Conservation (phyloP, 2,329 filamentous ascomycete species). For the Rhynchosporium secalis region DNA sequence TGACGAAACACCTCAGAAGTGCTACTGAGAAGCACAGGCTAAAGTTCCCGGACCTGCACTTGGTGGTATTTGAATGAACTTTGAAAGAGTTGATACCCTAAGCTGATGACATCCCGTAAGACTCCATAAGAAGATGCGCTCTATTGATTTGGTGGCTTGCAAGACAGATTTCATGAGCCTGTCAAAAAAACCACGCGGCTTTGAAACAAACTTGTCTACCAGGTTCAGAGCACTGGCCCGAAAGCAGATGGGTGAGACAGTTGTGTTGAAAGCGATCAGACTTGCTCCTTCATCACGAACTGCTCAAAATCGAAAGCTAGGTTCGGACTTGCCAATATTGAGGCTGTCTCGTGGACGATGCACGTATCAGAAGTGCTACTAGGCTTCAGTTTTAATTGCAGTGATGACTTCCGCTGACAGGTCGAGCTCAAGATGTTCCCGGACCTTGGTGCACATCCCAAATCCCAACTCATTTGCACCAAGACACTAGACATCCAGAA, state of each 20-base stretch:
- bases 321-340: neutral
- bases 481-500: neutral
- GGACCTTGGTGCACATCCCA: neutral
- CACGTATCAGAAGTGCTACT: too few species aligned
- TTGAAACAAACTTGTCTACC: neutral
- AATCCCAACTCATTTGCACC: neutral
- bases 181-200: neutral
- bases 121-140: neutral
- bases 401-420: too few species aligned
- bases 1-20: conserved; percentile 20
- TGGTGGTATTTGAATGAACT: conserved; percentile 5
- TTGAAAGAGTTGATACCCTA: conserved; percentile 1
- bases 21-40: conserved; percentile 13
- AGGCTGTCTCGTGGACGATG: neutral
- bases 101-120: neutral
- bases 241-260: neutral
- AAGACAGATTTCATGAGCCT: neutral
- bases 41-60: neutral
- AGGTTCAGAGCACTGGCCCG: neutral
- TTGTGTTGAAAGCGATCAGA: neutral
- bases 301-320: neutral
- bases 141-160: neutral
- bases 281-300: neutral
- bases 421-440: too few species aligned
- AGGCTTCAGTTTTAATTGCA: too few species aligned